These are phyloP conservation scores for Coniochaeta sp. DNA, from an alignment of 2,329 filamentous ascomycete species.

Conservation along the genomic window DNA sequence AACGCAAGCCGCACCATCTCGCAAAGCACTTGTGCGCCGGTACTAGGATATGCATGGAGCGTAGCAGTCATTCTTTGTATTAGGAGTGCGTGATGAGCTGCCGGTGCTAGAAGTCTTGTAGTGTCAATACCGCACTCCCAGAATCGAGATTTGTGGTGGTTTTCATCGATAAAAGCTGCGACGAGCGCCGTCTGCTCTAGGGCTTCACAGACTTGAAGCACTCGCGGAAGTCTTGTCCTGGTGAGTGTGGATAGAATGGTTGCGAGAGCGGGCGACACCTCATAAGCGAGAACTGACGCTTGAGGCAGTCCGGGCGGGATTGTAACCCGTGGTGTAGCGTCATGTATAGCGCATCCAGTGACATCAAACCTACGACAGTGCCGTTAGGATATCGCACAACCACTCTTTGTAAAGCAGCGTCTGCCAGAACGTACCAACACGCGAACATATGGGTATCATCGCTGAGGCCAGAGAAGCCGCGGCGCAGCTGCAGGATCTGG, in stretches of 20 bases:
- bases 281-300: neutral
- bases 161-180: neutral
- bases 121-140: neutral
- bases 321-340: neutral
- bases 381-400: neutral
- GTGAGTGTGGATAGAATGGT: neutral
- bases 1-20: neutral
- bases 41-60: neutral
- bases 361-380: neutral
- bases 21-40: neutral
- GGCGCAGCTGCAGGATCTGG: neutral
- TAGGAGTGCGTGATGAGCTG: neutral
- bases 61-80: neutral
- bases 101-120: neutral
- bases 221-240: neutral
- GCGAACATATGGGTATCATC: neutral
- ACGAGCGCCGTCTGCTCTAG: neutral
- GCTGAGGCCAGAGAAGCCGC: neutral
- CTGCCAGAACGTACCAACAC: neutral
- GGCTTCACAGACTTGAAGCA: neutral
- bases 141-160: neutral
- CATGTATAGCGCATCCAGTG: neutral
- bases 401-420: neutral
- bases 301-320: neutral
- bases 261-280: neutral